phyloP scores from a whole-genome alignment of 2,329 filamentous ascomycete genomes.

The Mycocentrospora acerina region DNA sequence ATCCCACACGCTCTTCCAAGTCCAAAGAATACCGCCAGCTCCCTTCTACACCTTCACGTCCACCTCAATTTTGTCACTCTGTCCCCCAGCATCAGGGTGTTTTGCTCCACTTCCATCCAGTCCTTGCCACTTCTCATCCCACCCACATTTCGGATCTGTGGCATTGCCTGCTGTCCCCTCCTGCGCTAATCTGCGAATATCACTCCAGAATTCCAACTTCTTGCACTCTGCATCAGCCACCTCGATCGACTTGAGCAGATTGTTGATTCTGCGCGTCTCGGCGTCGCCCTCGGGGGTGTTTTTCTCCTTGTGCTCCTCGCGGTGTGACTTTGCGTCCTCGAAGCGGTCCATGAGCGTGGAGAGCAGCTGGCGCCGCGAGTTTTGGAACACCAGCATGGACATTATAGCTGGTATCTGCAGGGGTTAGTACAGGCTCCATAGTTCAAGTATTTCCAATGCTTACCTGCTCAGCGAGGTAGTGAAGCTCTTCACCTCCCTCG shows the following conservation, averaged over 20 bases:
- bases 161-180: conserved; percentile 39
- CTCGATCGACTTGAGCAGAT: conserved; percentile 71
- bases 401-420: conserved; percentile 38
- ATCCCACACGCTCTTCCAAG: too few species aligned
- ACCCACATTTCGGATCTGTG: conserved; percentile 34
- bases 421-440: conserved; percentile 12
- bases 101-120: conserved; percentile 40
- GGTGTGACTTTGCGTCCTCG: conserved; percentile 55
- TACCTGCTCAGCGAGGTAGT: conserved; percentile 67
- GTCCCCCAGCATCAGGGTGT: conserved; percentile 21
- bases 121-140: conserved; percentile 43
- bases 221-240: conserved; percentile 80
- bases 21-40: conserved; percentile 2
- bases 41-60: conserved; percentile 6
- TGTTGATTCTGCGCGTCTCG: conserved; percentile 58
- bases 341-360: conserved; percentile 62
- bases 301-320: conserved; percentile 47
- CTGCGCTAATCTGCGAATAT: conserved; percentile 53
- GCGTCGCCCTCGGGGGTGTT: conserved; percentile 49
- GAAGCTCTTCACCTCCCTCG: conserved; percentile 69
- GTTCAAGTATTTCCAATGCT: conserved; percentile 3
- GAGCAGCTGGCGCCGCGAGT: conserved; percentile 76
- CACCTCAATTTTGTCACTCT: not conserved
- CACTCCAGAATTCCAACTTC: conserved; percentile 83
- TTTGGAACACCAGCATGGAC: conserved; percentile 85